These are phyloP conservation scores for Kurtzmaniella quercitrusa DNA, from an alignment of 1,139 yeast genomes.

Conservation along the genomic window DNA sequence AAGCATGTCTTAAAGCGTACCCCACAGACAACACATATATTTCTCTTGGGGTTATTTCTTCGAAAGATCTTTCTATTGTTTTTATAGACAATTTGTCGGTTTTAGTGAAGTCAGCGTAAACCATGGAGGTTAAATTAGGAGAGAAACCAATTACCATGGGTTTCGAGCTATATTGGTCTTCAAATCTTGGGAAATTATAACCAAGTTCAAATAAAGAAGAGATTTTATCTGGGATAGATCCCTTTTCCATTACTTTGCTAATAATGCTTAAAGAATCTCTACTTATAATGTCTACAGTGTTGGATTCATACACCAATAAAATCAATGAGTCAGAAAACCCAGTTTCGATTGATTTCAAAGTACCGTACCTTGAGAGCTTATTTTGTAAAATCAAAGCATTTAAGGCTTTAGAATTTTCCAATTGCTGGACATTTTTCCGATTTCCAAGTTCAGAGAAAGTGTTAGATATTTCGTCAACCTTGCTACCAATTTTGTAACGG, in stretches of 20 bases:
- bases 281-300: constrained; percentile 39
- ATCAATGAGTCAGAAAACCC: constrained; percentile 22
- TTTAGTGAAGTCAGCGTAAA: constrained; percentile 23
- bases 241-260: constrained; percentile 8
- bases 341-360: constrained; percentile 17
- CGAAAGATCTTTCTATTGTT: constrained; percentile 20
- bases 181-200: constrained; percentile 37
- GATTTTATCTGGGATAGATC: constrained; percentile 27
- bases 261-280: constrained; percentile 27
- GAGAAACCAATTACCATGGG: constrained; percentile 47
- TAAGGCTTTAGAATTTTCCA: not conserved
- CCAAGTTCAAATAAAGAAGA: constrained; percentile 56
- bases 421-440: constrained; percentile 18
- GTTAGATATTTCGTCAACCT: constrained; percentile 21
- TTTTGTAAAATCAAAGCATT: constrained; percentile 18
- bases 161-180: constrained; percentile 11
- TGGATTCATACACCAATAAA: constrained; percentile 32
- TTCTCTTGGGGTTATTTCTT: constrained; percentile 23
- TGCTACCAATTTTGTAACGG: constrained; percentile 32
- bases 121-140: constrained; percentile 55
- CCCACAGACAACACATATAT: constrained; percentile 50
- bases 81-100: constrained; percentile 21
- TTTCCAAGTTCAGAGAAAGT: constrained; percentile 32
- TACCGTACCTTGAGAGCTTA: constrained; percentile 18
- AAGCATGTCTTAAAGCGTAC: constrained; percentile 61